These are phyloP conservation scores for Candida palmyrensis DNA, from an alignment of 805 yeast genomes.

Conservation along the genomic window DNA sequence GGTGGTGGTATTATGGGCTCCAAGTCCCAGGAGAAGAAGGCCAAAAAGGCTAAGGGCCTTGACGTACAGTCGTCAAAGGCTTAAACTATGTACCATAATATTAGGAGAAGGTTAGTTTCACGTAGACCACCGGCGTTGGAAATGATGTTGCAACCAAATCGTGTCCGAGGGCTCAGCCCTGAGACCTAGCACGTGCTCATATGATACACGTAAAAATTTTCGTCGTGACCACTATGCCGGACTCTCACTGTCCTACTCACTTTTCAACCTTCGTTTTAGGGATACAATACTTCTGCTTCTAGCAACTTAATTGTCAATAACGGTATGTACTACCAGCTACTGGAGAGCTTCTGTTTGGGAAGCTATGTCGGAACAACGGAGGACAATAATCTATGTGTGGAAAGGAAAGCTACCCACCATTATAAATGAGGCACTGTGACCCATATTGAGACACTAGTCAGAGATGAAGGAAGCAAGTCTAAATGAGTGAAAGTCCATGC, in stretches of 20 bases:
- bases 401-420: too few species aligned
- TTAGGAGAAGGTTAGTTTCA: not conserved
- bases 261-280: slow-evolving; percentile 1
- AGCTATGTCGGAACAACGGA: too few species aligned
- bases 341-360: too few species aligned
- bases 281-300: slow-evolving; percentile 2
- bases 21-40: slow-evolving; percentile 83
- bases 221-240: slow-evolving; percentile 2
- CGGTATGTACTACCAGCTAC: slow-evolving; percentile 10
- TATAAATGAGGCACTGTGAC: too few species aligned
- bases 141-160: too few species aligned
- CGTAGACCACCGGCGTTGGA: too few species aligned
- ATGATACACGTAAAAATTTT: slow-evolving; percentile 3
- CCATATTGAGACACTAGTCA: too few species aligned
- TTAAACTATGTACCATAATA: slow-evolving; percentile 2
- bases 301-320: slow-evolving; percentile 8
- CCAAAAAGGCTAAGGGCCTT: slow-evolving; percentile 64
- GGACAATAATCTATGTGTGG: too few species aligned
- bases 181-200: not conserved
- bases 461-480: too few species aligned
- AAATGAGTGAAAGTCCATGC: too few species aligned
- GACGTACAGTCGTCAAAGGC: slow-evolving; percentile 9
- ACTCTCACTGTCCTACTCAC: slow-evolving; percentile 1
- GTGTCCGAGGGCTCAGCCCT: slow-evolving; percentile 8
- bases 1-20: slow-evolving; percentile 99